Evolutionary conservation across 768 basidiomycete species (phyloP), one percentile per base, ranked within the genome.

Genomic region (Phaeotremella fagi): DNA sequence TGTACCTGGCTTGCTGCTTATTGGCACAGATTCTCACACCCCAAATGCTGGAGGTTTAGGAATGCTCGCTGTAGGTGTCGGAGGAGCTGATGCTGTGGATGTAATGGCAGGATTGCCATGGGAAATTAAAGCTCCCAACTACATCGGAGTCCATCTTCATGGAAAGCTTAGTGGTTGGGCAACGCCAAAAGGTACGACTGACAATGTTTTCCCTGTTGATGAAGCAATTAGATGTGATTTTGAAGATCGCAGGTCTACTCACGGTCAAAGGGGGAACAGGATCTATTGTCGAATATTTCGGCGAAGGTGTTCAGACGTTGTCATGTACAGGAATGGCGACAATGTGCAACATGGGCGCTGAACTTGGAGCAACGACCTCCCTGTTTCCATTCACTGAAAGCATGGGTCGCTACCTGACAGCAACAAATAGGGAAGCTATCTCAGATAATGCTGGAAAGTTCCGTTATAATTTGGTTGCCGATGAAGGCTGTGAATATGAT

Each of bases 261-360:
- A 97, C 94, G 12, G 94, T 99, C 80, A 97, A 98, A 82, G 94
- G 94, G 70, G 94, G 94, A 68, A 99, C 94, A 65, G 94, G 94
- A 63, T 91, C 94, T 50, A 97, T 99, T 68, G 89, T 99, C 64
- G 94, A 99, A 75, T 99, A 99, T 80, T 85, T 80, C 64, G 94
- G 94, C 60, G 77, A 90, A 70, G 94, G 94, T 81, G 87, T 98
- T 58, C 87, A 94, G 72, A 90, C 90, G 27, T 82, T 99, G 56
- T 95, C 91, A 44, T 90, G 87, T 82, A 99, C 94, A 44, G 94
- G 94, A 77, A 95, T 98, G 92, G 94, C 90, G 47, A 98, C 94
- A 20, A 94, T 99, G 69, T 97, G 94, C 77, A 99, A 97, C 83
- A 99, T 98, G 94, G 94, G 94, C 80, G 94, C 94, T 64, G 94